Evolutionary conservation across 495 filamentous ascomycete species (phyloP).

Genomic region (Podospora pseudocomata): DNA sequence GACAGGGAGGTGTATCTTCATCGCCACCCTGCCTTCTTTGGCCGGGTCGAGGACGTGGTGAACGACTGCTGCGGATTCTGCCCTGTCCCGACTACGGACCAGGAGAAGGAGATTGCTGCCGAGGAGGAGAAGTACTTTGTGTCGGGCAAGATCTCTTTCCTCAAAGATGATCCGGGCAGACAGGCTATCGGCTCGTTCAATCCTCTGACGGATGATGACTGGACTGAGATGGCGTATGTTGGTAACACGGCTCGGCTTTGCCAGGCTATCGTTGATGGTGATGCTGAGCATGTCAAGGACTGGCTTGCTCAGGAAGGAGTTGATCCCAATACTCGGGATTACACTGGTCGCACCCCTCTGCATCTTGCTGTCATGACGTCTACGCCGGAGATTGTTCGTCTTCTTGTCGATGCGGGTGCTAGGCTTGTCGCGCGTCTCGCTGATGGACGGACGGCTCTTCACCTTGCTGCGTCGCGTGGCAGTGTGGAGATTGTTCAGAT

Average conservation of each 20-base stretch:
- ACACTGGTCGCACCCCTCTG: constrained; percentile 75
- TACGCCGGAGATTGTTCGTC: constrained; percentile 63
- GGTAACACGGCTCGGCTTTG: constrained; percentile 67
- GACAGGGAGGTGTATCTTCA: constrained; percentile 70
- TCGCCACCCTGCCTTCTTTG: constrained; percentile 74
- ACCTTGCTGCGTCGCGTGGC: constrained; percentile 69
- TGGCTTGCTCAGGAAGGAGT: constrained; percentile 61
- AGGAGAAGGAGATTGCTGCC: constrained; percentile 64
- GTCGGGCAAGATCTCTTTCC: constrained; percentile 63
- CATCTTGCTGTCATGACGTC: constrained; percentile 69
- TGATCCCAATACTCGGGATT: constrained; percentile 63
- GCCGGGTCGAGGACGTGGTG: constrained; percentile 61
- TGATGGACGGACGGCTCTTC: constrained; percentile 74
- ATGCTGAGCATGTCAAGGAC: constrained; percentile 61
- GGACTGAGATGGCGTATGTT: constrained; percentile 77
- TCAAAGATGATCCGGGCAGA: constrained; percentile 74
- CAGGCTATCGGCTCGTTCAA: constrained; percentile 70
- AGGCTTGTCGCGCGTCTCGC: constrained; percentile 66
- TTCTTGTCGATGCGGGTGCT: constrained; percentile 67
- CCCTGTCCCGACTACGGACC: constrained; percentile 60
- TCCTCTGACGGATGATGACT: constrained; percentile 74
- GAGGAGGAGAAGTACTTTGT: constrained; percentile 71
- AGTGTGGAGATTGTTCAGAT: constrained; percentile 63
- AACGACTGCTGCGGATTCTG: constrained; percentile 77
- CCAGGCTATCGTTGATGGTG: constrained; percentile 68